Base-by-base conservation (phyloP, 805 yeast genomes). In the Myxozyma sirexii region DNA sequence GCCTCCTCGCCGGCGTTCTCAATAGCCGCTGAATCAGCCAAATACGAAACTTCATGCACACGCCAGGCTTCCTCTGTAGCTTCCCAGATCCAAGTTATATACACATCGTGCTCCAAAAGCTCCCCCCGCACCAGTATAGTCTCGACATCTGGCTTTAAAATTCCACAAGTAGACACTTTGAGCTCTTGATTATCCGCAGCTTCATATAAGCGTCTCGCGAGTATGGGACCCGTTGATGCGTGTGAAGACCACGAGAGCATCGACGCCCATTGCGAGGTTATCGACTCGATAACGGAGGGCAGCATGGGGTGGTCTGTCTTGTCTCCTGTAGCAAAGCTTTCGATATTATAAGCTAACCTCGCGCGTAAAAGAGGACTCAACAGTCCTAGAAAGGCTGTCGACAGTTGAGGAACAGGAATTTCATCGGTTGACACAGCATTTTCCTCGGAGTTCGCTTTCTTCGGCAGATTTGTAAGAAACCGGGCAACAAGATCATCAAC, bases 311-410 rank as follows among this genome's bases (percentile, higher is more conserved):
- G 31, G 13, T 47, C 53, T 1, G 51, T 33, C 15, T 21, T 23
- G 1, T 27, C 42, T 19, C 29, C 49, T 17, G 38, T 15, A 8
- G 43, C 6, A 24, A 49, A 54, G 12, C 21, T 1, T 26, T 44
- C 48, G 12, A 54, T 31, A 17, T 61, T 61, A 31, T 43, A 61
- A 10, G 62, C n/a, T 4, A 54, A n/a, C 6, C 65, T 46, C 12
- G 63, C 62, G 1, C 65, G 59, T 19, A 61, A 39, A 23, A 61
- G 55, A 12, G 65, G 65, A 17, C 51, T 43, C 44, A 61, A 35
- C 12, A 39, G 54, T 1, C 48, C 21, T 15, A 61, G 46, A 24
- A 61, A 58, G n/a, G 51, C 12, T 1, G 58, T 35, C 7, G 33
- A 21, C 4, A 58, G 45, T 3, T n/a, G 19, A 13, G 62, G 51